phyloP scores from a whole-genome alignment of 208 protist species.

The Strigomonas culicis region DNA sequence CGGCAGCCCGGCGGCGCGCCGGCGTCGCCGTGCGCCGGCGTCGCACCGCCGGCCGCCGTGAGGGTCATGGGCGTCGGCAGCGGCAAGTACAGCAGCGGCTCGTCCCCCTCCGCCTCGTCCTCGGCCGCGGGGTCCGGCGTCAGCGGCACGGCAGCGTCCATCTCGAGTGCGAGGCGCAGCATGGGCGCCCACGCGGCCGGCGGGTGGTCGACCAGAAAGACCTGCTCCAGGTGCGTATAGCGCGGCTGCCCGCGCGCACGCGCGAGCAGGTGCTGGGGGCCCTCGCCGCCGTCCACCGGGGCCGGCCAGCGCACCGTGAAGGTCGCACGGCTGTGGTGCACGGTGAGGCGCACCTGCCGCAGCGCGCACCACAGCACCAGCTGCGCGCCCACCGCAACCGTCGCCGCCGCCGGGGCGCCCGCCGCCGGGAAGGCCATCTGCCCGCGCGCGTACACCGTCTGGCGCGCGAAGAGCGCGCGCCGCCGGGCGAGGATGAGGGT shows the following conservation, averaged over 20 bases:
- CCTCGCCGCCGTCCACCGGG: slow-evolving; percentile 27
- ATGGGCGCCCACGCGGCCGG: slow-evolving; percentile 59
- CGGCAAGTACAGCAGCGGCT: slow-evolving; percentile 16
- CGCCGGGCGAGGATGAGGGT: slow-evolving; percentile 41
- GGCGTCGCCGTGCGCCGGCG: neutral
- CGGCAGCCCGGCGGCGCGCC: neutral
- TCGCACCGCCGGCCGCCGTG: neutral
- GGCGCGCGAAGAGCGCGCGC: slow-evolving; percentile 30
- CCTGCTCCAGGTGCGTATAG: slow-evolving; percentile 56
- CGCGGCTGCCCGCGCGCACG: neutral
- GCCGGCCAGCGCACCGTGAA: slow-evolving; percentile 86
- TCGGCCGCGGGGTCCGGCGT: neutral
- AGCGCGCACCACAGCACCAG: slow-evolving; percentile 71
- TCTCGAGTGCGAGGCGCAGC: slow-evolving; percentile 51
- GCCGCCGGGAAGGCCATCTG: slow-evolving; percentile 4
- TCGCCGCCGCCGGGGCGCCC: neutral
- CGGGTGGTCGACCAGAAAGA: slow-evolving; percentile 52
- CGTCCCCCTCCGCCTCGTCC: slow-evolving; percentile 12
- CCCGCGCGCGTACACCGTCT: slow-evolving; percentile 26
- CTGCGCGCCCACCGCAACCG: slow-evolving; percentile 24
- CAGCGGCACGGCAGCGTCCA: slow-evolving; percentile 33
- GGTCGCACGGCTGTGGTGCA: slow-evolving; percentile 46
- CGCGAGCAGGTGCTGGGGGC: neutral
- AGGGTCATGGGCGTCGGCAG: slow-evolving; percentile 10
- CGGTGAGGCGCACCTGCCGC: slow-evolving; percentile 59